A percentile compares a stretch with the other conserved stretches of the same genome.
Evolutionary conservation across 176 grass and related monocot species (phyloP).

Genomic region (Paspalum notatum): DNA sequence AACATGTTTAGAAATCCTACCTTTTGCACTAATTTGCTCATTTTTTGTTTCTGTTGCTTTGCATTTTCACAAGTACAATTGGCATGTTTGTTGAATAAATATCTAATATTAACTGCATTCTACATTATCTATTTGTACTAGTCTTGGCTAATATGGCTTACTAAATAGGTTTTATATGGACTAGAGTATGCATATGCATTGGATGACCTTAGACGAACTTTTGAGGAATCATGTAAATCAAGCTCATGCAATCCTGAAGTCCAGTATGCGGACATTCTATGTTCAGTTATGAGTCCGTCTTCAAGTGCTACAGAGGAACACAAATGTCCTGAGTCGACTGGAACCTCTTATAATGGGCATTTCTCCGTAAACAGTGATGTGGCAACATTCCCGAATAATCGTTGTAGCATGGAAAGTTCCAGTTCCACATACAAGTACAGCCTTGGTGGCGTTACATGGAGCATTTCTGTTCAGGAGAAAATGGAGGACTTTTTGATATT

Average conservation of each 20-base stretch:
- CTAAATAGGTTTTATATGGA: conserved; percentile 77
- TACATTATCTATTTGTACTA: conserved; percentile 2
- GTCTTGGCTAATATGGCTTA: conserved; percentile 6
- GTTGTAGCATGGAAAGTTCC: conserved; percentile 41
- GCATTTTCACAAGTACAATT: neutral
- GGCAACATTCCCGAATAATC: conserved; percentile 43
- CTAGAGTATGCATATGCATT: conserved; percentile 81
- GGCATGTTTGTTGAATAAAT: neutral
- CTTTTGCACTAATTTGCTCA: neutral
- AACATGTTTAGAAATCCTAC: neutral
- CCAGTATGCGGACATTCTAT: conserved; percentile 61
- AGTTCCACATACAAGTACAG: conserved; percentile 45
- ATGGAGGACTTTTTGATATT: conserved; percentile 84
- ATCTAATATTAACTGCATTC: conserved; percentile 21
- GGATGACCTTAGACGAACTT: conserved; percentile 53
- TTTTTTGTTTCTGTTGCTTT: conserved; percentile 1
- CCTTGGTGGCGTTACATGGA: conserved; percentile 83
- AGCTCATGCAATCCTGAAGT: conserved; percentile 41
- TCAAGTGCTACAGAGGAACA: conserved; percentile 43
- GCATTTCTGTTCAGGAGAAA: conserved; percentile 52
- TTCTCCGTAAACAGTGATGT: neutral
- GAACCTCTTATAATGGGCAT: conserved; percentile 8
- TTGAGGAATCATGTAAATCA: conserved; percentile 49
- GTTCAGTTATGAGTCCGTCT: conserved; percentile 71
- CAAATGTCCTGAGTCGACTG: conserved; percentile 19